Base-by-base conservation (phyloP, 768 basidiomycete genomes). In the Phylloporus arenicola region DNA sequence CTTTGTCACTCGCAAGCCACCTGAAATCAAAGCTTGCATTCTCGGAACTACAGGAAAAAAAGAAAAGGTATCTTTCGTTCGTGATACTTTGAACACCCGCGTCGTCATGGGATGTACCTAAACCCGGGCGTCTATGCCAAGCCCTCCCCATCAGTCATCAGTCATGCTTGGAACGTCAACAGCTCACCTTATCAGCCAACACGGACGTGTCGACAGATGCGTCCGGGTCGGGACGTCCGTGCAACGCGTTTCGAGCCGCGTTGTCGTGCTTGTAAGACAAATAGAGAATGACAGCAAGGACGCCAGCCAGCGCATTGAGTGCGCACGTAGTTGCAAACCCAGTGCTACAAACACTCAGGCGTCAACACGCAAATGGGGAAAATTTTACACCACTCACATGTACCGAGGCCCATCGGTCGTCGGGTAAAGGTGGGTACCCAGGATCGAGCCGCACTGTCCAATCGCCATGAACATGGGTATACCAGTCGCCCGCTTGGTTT, bases 401-500 rank as follows among this genome's bases (percentile, higher is more conserved):
- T 87, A 89, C 34, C 68, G 68, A 1, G 87, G 87, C 0, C 80
- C 79, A 34, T 87, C 80, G 0, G 74, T 72, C 14, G 74, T 68
- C 0, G 86, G 87, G 65, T 80, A 88, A 12, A 89, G 69, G 51
- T 87, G 84, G 0, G 85, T 77, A n/a, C 85, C 86, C n/a, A 86
- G 72, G 42, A 87, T 68, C 53, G 85, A 85, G 12, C 86, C 87
- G 45, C 84, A 81, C 60, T 89, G 87, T 0, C 87, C 87, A 33
- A 89, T 86, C 11, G 84, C 77, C 81, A 87, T 87, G 61, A 88
- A 87, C 68, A 86, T 75, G 9, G 85, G 84, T 29, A 87, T 83
- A 0, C 86, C 86, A 0, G 85, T 80, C 0, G 87, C 86, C 48
- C 79, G 81, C 66, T 89, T 88, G 0, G 83, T 82, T 58, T 89